Evolutionary conservation across 2,329 filamentous ascomycete species (phyloP).

Genomic region (Coleophoma eucalyptorum): DNA sequence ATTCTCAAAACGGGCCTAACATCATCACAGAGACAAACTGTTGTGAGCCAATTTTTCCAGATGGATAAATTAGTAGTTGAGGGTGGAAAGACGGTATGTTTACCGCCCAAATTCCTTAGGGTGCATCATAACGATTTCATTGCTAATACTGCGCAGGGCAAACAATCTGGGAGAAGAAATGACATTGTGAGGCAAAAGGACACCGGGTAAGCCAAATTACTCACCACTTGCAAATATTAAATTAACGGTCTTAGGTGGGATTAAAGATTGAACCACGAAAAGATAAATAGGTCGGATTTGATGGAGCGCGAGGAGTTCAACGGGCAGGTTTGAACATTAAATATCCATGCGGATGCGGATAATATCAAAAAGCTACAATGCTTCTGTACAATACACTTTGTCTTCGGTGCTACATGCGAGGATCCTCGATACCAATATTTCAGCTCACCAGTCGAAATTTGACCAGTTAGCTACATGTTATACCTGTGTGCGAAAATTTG

Average conservation of each 20-base stretch:
- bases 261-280: constrained; percentile 13
- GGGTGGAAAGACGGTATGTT: constrained; percentile 70
- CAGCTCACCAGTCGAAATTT: no score
- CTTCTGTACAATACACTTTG: no score
- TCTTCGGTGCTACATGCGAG: no score
- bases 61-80: constrained; percentile 90
- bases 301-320: neutral
- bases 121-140: no score
- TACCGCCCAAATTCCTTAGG: neutral
- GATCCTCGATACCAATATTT: no score
- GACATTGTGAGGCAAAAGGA: constrained; percentile 75
- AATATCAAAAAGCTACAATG: neutral
- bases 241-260: constrained; percentile 25
- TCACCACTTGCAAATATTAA: neutral
- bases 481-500: no score
- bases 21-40: constrained; percentile 77
- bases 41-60: constrained; percentile 93
- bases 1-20: neutral
- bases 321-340: no score
- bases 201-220: constrained; percentile 55
- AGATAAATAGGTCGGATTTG: constrained; percentile 1
- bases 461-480: no score
- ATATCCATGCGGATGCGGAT: neutral
- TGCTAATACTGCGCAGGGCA: constrained; percentile 45
- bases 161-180: constrained; percentile 63